phyloP scores from a whole-genome alignment of 2,329 filamentous ascomycete genomes.

The Fusarium musae region DNA sequence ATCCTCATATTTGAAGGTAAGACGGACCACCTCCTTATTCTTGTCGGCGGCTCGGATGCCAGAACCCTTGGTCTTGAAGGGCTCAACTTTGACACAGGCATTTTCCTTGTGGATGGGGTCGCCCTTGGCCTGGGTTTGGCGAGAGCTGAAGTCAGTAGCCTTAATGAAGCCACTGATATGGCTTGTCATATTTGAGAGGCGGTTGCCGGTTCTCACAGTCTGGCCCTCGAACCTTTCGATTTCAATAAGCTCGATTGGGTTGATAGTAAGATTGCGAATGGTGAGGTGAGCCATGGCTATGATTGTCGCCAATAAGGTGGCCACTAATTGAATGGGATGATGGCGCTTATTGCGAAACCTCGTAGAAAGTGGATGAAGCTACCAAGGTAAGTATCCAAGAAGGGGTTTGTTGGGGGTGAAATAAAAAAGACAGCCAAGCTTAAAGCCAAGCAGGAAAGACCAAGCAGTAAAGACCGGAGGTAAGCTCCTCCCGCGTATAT shows the following conservation, averaged over 20 bases:
- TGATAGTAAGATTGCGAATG: conserved; percentile 84
- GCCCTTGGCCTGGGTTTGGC: conserved; percentile 59
- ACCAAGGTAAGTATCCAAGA: neutral
- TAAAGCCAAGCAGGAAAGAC: neutral
- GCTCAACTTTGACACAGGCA: conserved; percentile 70
- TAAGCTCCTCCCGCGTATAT: neutral
- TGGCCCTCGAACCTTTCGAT: conserved; percentile 77
- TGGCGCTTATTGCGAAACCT: neutral
- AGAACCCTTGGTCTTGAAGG: conserved; percentile 71
- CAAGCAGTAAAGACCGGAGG: neutral
- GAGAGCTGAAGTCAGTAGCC: conserved; percentile 50
- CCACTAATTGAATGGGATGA: neutral
- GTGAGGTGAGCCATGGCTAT: conserved; percentile 66
- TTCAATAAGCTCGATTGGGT: conserved; percentile 75
- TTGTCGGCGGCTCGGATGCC: conserved; percentile 69
- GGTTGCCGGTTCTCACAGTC: conserved; percentile 54
- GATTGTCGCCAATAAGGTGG: neutral
- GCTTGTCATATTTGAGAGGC: conserved; percentile 58
- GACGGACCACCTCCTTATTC: conserved; percentile 73
- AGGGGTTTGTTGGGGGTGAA: neutral
- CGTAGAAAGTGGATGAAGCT: neutral
- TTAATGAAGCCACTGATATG: conserved; percentile 58
- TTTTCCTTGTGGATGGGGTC: conserved; percentile 71
- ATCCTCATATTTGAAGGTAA: conserved; percentile 74
- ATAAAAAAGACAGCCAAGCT: neutral